Evolutionary conservation across 352 stramenopile genomes (phyloP).

Genomic region (Phytophthora boehmeriae): DNA sequence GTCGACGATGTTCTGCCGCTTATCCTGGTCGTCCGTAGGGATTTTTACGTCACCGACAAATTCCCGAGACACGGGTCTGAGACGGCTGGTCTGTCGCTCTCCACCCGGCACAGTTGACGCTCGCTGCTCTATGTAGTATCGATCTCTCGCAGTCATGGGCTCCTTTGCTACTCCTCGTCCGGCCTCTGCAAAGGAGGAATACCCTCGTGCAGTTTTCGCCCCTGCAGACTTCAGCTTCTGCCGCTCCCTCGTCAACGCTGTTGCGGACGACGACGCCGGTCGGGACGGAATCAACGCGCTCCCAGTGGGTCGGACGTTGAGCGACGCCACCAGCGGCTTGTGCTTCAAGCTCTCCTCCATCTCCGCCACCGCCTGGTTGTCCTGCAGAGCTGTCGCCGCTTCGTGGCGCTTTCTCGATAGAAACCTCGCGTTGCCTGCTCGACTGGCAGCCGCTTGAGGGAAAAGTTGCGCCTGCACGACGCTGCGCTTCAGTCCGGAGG

Average conservation of each 20-base stretch:
- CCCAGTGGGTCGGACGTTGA: slow-evolving; percentile 35
- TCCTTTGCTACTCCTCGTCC: slow-evolving; percentile 26
- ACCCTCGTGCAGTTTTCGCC: slow-evolving; percentile 29
- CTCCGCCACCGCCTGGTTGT: slow-evolving; percentile 18
- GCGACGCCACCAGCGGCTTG: slow-evolving; percentile 38
- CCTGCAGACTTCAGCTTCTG: slow-evolving; percentile 11
- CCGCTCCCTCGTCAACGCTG: slow-evolving; percentile 10
- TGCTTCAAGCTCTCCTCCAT: slow-evolving; percentile 6
- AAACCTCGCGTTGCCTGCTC: not conserved
- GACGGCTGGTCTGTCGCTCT: slow-evolving; percentile 1
- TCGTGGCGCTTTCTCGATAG: slow-evolving; percentile 11
- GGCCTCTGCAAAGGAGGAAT: not conserved
- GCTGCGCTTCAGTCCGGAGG: slow-evolving; percentile 62
- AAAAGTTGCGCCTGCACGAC: slow-evolving; percentile 61
- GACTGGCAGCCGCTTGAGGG: slow-evolving; percentile 15
- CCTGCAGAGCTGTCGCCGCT: not conserved
- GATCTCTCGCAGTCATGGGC: slow-evolving; percentile 62
- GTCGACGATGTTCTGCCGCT: not conserved
- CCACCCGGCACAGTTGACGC: slow-evolving; percentile 40
- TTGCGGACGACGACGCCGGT: slow-evolving; percentile 41
- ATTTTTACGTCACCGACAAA: not conserved
- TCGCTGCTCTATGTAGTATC: slow-evolving; percentile 65
- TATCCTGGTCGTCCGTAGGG: too few species aligned
- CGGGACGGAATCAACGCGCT: slow-evolving; percentile 54
- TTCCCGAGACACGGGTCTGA: slow-evolving; percentile 11